These are phyloP conservation scores for Xylariaceae sp. DNA, from an alignment of 2,329 filamentous ascomycete genomes.

Conservation along the genomic window DNA sequence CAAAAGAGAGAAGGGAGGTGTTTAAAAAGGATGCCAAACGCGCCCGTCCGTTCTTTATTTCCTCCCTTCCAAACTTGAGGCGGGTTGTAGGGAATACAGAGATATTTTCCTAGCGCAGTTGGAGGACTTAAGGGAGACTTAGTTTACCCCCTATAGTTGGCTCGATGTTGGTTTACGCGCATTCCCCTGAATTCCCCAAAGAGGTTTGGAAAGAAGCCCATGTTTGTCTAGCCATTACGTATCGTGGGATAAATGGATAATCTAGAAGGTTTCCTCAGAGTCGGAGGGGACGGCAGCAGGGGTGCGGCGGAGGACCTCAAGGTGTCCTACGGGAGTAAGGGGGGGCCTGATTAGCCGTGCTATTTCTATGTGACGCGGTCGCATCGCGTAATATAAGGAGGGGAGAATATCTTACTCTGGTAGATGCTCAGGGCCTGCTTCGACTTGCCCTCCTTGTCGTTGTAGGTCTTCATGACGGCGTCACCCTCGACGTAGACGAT, in stretches of 20 bases:
- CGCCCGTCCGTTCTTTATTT: background rate
- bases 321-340: slow-evolving; percentile 34
- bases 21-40: background rate
- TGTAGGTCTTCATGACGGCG: slow-evolving; percentile 60
- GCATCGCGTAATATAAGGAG: background rate
- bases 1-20: background rate
- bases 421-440: slow-evolving; percentile 61
- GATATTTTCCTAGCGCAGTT: background rate
- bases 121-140: no score
- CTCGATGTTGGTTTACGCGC: no score
- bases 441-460: slow-evolving; percentile 65
- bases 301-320: slow-evolving; percentile 42
- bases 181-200: no score
- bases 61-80: background rate
- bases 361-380: background rate
- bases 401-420: slow-evolving; percentile 60
- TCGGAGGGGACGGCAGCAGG: slow-evolving; percentile 8
- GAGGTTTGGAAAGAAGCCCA: no score
- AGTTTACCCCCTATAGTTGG: no score
- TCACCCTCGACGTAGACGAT: slow-evolving; percentile 82
- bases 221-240: background rate
- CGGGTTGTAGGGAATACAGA: slow-evolving; percentile 7
- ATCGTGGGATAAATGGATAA: background rate
- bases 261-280: slow-evolving; percentile 9
- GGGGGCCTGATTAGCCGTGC: background rate